Evolutionary conservation across 2,329 filamentous ascomycete genomes (phyloP), one percentile per base, ranked within the genome.

Genomic region (Grosmannia clavigera): DNA sequence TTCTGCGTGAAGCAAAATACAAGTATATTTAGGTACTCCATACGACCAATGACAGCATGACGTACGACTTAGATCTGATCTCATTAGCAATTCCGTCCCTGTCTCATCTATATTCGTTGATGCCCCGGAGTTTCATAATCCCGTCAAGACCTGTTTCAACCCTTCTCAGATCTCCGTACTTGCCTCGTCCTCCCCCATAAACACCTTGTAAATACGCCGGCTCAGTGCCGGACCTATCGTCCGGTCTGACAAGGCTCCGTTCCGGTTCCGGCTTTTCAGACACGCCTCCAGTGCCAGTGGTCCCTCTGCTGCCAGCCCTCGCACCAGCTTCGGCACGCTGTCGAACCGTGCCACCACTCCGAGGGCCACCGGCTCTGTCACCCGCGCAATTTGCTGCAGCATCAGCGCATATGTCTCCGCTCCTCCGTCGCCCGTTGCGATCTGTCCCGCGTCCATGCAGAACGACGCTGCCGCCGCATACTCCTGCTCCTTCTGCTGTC

Each of bases 371-470:
- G 86, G 81, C 0, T 83, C 80, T 6, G 89, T 92, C 19, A 92
- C 79, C 19, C 87, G 81, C 16, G 78, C 77, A 50, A 92, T 82
- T 71, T 91, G 85, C 71, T 90, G 85, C 57, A 94, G 73, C 87
- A 92, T 89, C 64, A 82, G 82, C 53, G 83, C 75, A 64, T 86
- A 92, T 0, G 84, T 89, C 66, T 92, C 88, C 7, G 74, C 70
- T 2, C 78, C 73, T 52, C 82, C 80, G 33, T 86, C 81, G 33
- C 88, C 88, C 0, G 84, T 81, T 59, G 82, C 83, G 51, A 92
- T 86, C 71, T 92, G 88, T 0, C 88, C 88, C 0, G 77, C 76
- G 58, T 90, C 87, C 86, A 92, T 91, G 72, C 88, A 92, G 69
- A 92, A 92, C 0, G 81, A 78, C 1, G 82, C 83, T 14, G 79